Percentiles rank a stretch among this genome's conserved stretches.
phyloP scores from a whole-genome alignment of 1,284 basidiomycete species.

The Anthracocystis setariae region DNA sequence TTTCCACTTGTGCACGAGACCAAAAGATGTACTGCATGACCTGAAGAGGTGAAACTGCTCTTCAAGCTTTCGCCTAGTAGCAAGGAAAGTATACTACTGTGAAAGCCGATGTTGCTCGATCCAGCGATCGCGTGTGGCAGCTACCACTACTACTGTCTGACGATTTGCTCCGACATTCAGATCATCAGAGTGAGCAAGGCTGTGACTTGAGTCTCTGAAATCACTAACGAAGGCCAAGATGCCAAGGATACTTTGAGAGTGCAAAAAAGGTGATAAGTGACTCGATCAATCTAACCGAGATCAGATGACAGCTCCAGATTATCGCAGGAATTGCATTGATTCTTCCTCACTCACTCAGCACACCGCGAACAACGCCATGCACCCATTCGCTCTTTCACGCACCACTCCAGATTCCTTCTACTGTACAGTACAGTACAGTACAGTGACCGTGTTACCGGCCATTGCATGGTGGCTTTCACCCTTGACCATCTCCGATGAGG shows the following conservation, averaged over 20 bases:
- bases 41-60: too few species aligned
- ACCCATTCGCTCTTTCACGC: constrained; percentile 5
- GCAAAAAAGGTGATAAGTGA: too few species aligned
- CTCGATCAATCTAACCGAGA: constrained; percentile 21
- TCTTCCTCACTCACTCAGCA: constrained; percentile 1
- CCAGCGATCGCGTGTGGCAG: background rate
- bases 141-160: too few species aligned
- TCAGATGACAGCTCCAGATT: constrained; percentile 11
- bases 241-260: too few species aligned
- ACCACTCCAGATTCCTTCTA: background rate
- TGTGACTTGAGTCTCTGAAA: too few species aligned
- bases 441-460: background rate
- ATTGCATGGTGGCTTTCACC: background rate
- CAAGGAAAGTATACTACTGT: too few species aligned
- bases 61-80: too few species aligned
- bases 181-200: background rate
- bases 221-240: background rate
- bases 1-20: too few species aligned
- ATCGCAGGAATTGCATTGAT: background rate
- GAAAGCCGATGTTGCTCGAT: background rate
- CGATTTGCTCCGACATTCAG: background rate
- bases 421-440: too few species aligned
- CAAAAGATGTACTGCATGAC: too few species aligned
- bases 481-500: background rate
- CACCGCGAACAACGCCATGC: background rate